Evolutionary conservation across 2,329 filamentous ascomycete genomes (phyloP), one percentile per base, ranked within the genome.

Genomic region (Botryotinia convoluta): DNA sequence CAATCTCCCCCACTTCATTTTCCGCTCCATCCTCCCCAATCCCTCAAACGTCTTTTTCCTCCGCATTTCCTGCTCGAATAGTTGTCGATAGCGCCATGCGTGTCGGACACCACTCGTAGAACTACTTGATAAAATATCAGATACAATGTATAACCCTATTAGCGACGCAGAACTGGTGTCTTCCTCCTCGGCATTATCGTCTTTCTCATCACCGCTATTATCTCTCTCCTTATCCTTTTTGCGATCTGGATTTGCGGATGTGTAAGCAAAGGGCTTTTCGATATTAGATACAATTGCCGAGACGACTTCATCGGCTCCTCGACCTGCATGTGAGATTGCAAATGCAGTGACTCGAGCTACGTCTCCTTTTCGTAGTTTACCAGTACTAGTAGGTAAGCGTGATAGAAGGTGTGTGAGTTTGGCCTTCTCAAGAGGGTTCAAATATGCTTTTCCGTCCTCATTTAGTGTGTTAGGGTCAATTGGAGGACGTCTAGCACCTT

Each of bases 221-320:
- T 65, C 69, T 61, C 44, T 71, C 32, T 73, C 72, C 37, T 83
- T 84, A 1, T 77, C 77, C 44, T 83, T 83, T 72, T 80, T 81
- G 20, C 83, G 83, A 12, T 88, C 84, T 0, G 90, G 88, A 74
- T 93, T 95, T 37, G 92, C 92, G 10, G 87, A 87, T 1, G 90
- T 93, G 76, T 91, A 89, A 9, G 90, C 88, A 73, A 97, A 89
- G 0, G 96, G 96, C 69, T 87, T 89, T 74, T 92, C 86, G 48
- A 98, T 86, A 78, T 99, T 98, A 1, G 90, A 87, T 0, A 97
- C 88, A 54, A 98, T 90, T 83, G 97, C 89, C 68, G 95, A 89
- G n/a, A 97, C 94, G 51, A 98, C 91, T 83, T 98, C 96, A 76
- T 97, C 93, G 20, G 93, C 92, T 26, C 95, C 96, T 32, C 90